Evolutionary conservation across 495 filamentous ascomycete genomes (phyloP).

Genomic region (Lentithecium fluviatile): DNA sequence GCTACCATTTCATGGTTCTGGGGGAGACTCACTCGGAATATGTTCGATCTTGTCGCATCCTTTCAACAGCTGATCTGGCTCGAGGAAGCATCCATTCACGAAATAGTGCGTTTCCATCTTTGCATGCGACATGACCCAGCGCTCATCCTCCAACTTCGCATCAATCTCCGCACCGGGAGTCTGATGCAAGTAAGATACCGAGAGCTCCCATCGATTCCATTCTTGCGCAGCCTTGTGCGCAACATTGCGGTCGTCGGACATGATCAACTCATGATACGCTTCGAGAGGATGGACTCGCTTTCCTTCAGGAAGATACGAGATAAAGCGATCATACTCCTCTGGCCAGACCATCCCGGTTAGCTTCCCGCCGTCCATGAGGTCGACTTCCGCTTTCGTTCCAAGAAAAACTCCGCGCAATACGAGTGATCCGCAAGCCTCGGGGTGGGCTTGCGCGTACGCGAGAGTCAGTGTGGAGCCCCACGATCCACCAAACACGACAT

Average conservation of each 20-base stretch:
- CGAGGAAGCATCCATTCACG: constrained; percentile 44
- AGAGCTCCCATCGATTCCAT: constrained; percentile 47
- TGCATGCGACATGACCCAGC: constrained; percentile 45
- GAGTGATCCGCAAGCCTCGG: constrained; percentile 42
- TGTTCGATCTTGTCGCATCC: constrained; percentile 44
- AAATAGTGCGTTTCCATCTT: constrained; percentile 47
- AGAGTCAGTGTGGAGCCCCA: constrained; percentile 51
- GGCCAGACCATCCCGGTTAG: constrained; percentile 43
- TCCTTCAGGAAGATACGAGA: constrained; percentile 39
- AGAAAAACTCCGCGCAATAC: constrained; percentile 49
- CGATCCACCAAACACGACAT: constrained; percentile 51
- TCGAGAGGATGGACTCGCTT: constrained; percentile 40
- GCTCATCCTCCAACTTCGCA: constrained; percentile 35
- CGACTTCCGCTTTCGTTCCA: constrained; percentile 38
- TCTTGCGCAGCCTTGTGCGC: constrained; percentile 23
- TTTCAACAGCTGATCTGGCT: constrained; percentile 44
- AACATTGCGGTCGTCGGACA: constrained; percentile 33
- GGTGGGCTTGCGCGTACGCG: constrained; percentile 47
- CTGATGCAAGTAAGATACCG: not conserved
- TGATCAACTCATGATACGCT: constrained; percentile 44
- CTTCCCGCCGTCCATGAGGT: constrained; percentile 33
- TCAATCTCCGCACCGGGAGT: not conserved
- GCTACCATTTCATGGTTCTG: not conserved
- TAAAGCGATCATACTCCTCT: constrained; percentile 45
- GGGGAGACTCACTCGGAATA: constrained; percentile 41